A percentile compares a stretch with the other conserved stretches of the same genome.
Evolutionary conservation across 2,329 filamentous ascomycete genomes (phyloP).

Genomic region (Aspergillus sp.): DNA sequence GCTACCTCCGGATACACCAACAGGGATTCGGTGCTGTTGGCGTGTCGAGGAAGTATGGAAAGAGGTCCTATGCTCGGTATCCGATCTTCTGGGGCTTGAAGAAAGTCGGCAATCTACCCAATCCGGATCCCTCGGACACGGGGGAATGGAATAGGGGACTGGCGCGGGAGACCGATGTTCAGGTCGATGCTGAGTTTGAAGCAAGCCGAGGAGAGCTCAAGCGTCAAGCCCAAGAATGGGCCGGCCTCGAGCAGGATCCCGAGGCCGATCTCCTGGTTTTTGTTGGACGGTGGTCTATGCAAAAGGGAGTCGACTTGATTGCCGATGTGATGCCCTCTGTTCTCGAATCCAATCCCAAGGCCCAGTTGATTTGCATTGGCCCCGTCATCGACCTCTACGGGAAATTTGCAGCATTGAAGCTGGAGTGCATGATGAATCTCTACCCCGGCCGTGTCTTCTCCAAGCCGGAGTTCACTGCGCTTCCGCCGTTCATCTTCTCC

Average conservation of each 20-base stretch:
- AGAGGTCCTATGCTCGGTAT: conserved; percentile 57
- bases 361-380: conserved; percentile 56
- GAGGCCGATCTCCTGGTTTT: conserved; percentile 60
- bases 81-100: conserved; percentile 62
- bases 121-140: conserved; percentile 58
- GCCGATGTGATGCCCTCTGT: conserved; percentile 59
- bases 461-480: conserved; percentile 59
- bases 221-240: conserved; percentile 59
- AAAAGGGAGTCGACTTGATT: conserved; percentile 61
- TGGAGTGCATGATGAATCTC: conserved; percentile 55
- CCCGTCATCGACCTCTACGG: conserved; percentile 61
- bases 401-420: conserved; percentile 58
- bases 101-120: conserved; percentile 55
- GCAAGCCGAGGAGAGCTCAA: conserved; percentile 46
- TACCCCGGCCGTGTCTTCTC: conserved; percentile 59
- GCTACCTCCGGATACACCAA: conserved; percentile 58
- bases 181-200: conserved; percentile 50
- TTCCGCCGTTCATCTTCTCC: conserved; percentile 60
- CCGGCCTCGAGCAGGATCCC: conserved; percentile 53
- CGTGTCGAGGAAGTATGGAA: conserved; percentile 61
- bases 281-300: conserved; percentile 61
- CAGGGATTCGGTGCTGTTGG: conserved; percentile 61
- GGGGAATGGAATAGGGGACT: conserved; percentile 52
- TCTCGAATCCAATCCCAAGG: conserved; percentile 51
- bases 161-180: conserved; percentile 42